Base-by-base conservation (phyloP, 768 basidiomycete genomes). In the Lentinula sp. region DNA sequence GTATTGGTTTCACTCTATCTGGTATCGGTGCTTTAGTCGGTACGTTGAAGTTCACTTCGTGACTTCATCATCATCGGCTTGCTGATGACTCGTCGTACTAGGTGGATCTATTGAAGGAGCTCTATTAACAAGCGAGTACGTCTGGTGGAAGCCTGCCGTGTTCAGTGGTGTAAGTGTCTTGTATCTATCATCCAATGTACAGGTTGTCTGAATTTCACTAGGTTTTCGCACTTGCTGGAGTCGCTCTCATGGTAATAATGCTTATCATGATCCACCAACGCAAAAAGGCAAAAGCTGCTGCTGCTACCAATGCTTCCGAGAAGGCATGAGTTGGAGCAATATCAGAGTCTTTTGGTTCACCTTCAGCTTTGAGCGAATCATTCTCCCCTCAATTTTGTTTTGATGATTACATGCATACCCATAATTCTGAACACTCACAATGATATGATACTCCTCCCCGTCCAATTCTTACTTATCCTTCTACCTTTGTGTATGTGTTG, bases 41-140 rank as follows among this genome's bases (percentile, higher is more conserved):
- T 74, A 60, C 5, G 43, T 18, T 16, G 15, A 45, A 40, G 11
- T 50, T 59, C 16, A 43, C 7, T 18, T 39, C 34, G 13, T n/a
- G 16, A 55, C 6, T 43, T 64, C 15, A 43, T 51, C 40, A 43
- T 51, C 31, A n/a, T 53, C 42, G 9, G n/a, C 28, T 18, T 49
- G n/a, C 48, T 40, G 34, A 62, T 3, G 21, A 61, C 18, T 28
- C 23, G 2, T 6, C 18, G 32, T 58, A 31, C 50, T 55, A 63
- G 77, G 77, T n/a, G 68, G 76, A 1, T 76, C 77, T 0, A 73
- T 78, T 62, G 69, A 70, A 35, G 77, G 77, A 3, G 72, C 74
- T 8, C 66, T 78, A 5, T 66, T 78, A 28, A 73, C 73, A 3
- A 55, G 64, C 2, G 51, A 66, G 1, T 73, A 69, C 45, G 32